Base-by-base conservation (phyloP, 2,329 filamentous ascomycete species). In the Rhexocercosporidium sp. region DNA sequence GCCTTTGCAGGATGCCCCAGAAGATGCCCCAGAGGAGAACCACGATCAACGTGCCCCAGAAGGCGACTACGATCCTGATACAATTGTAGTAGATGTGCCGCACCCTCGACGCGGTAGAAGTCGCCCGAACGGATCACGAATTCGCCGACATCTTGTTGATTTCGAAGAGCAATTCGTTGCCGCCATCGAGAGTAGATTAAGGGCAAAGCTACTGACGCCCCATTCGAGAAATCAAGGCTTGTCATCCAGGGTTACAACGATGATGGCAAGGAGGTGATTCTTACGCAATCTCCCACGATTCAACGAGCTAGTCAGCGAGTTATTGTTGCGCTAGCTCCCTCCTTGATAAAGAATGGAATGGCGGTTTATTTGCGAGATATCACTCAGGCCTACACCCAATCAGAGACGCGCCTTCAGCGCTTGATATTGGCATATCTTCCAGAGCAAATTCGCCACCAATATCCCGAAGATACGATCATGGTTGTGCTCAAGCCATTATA, bases 321-420 rank as follows among this genome's bases (percentile, higher is more conserved):
- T 16, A 46, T 46, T 46, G 14, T 46, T 18, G 41, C n/a, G 14
- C 41, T 46, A 20, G 41, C 41, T 46, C n/a, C 41, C 14, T 46
- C 41, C 41, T 20, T 46, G 41, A 46, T 46, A 18, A 16, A 46
- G n/a, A 16, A 46, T 20, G 14, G n/a, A 46, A 18, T 20, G 14
- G n/a, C 14, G 41, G 14, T 59, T 12, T 65, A 39, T 18, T 44
- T 65, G 12, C 20, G 62, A 18, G 62, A 65, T 59, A 65, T 65
- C 11, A 65, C 41, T 18, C 41, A 46, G 41, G 41, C 57, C 53
- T 34, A 53, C n/a, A 59, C 41, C 25, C 29, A 31, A 27, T 8
- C 34, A 59, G 9, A 31, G 59, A n/a, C 53, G 37, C 16, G 31
- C 34, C n/a, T 27, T 59, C 12, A 31, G 39, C 18, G 31, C 22